phyloP scores from a whole-genome alignment of 768 basidiomycete species.

The Pleurotus djamor region DNA sequence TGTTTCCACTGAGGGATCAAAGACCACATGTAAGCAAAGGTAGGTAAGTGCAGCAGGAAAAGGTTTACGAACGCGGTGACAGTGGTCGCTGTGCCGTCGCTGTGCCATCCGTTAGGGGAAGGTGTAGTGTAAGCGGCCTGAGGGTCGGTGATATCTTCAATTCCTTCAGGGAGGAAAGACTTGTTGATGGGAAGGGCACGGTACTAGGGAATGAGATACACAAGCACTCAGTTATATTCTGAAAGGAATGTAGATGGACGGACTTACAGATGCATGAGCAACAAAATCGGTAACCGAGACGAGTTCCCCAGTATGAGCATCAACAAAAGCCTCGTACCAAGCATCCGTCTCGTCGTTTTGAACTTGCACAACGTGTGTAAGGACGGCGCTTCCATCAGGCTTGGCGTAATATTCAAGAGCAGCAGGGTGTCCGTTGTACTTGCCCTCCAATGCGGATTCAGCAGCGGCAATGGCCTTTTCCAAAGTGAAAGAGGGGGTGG shows the following conservation, averaged over 20 bases:
- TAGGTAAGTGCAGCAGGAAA: background rate
- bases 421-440: slow-evolving; percentile 34
- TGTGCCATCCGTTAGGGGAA: slow-evolving; percentile 62
- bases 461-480: slow-evolving; percentile 32
- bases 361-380: slow-evolving; percentile 36
- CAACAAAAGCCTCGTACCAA: slow-evolving; percentile 59
- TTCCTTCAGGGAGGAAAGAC: slow-evolving; percentile 47
- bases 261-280: slow-evolving; percentile 33
- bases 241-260: background rate
- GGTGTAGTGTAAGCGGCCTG: slow-evolving; percentile 38
- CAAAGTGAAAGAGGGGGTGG: slow-evolving; percentile 31
- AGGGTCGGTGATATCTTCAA: slow-evolving; percentile 48
- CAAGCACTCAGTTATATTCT: background rate
- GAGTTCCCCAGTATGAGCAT: slow-evolving; percentile 50
- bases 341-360: slow-evolving; percentile 27
- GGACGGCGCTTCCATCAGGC: slow-evolving; percentile 31
- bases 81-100: slow-evolving; percentile 13
- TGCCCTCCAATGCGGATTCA: slow-evolving; percentile 33
- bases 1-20: slow-evolving; percentile 28
- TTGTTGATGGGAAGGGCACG: slow-evolving; percentile 49
- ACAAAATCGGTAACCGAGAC: slow-evolving; percentile 53
- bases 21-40: background rate
- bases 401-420: slow-evolving; percentile 32
- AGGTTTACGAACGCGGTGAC: slow-evolving; percentile 10
- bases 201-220: slow-evolving; percentile 23